Evolutionary conservation across 495 filamentous ascomycete species (phyloP), one percentile per base, ranked within the genome.

Genomic region (Penicillium maclennaniae): DNA sequence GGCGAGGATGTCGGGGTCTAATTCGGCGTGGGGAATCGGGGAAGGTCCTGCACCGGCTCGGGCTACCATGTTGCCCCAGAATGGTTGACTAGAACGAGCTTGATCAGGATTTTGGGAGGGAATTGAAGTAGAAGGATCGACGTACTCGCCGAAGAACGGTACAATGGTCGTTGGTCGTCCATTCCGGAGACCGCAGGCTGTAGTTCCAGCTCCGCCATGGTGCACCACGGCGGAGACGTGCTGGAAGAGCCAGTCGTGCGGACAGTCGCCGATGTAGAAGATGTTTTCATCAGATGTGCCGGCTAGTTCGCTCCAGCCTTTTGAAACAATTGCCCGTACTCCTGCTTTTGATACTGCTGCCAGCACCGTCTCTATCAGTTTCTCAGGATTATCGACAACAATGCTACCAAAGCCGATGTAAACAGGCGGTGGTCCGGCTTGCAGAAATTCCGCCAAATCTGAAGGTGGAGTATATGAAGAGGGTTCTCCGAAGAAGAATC

Each of bases 21-120:
- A 69, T 3, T 73, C 68, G 64, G 89, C 89, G 21, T 61, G 51
- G 12, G 60, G 60, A 14, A 62, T 56, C 16, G 60, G 60, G 2
- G 47, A 36, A 8, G 56, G 53, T 6, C 60, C 60, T 15, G 60
- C 60, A 10, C 60, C 60, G 36, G 55, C 56, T 21, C 49, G 54
- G 0, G 78, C 78, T 4, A 92, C 76, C 82, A 90, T 90, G 5
- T 76, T 67, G 9, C 88, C 89, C 90, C 90, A 95, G 66, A 93
- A 93, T 15, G 82, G 78, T 68, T 95, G 89, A 60, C 60, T 69
- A 19, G 27, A 34, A 34, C 10, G 31, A 12, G 31, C 31, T 14
- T 34, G 31, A 34, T 34, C 15, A 17, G 17, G 15, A 23, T 16
- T 8, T 12, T 28, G 6, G 23, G 49, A 21, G 16, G 27, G 26